These are phyloP conservation scores for Fusarium proliferatum DNA, from an alignment of 2,329 filamentous ascomycete species.

Conservation along the genomic window DNA sequence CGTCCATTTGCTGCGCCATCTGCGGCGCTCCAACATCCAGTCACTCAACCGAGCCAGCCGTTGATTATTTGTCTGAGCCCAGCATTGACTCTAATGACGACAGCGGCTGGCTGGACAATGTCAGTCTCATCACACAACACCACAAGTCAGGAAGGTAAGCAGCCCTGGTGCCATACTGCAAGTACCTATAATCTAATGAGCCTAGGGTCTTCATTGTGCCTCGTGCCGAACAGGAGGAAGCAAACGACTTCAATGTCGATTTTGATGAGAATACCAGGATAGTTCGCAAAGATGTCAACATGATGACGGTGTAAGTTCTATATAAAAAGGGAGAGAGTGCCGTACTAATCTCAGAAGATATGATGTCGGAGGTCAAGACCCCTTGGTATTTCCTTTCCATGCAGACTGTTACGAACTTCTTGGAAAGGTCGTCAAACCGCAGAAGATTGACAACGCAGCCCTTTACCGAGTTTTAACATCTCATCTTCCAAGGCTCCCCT, in stretches of 20 bases:
- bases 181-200: background rate
- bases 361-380: background rate
- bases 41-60: too few relatives aligned
- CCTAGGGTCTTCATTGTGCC: background rate
- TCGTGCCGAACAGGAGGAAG: background rate
- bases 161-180: fast-evolving
- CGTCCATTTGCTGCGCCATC: too few relatives aligned
- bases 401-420: background rate
- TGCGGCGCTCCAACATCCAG: too few relatives aligned
- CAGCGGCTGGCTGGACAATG: background rate
- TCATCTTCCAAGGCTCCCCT: background rate
- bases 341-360: background rate
- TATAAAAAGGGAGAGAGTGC: fast-evolving
- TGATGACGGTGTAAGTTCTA: background rate
- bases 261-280: background rate
- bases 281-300: background rate
- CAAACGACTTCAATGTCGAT: background rate
- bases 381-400: background rate
- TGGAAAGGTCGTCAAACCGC: background rate
- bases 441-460: background rate
- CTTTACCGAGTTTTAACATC: background rate
- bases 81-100: background rate
- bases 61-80: too few relatives aligned
- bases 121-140: background rate
- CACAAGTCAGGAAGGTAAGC: background rate